Base-by-base conservation (phyloP, 192 early-diverging fungal species). In the Umbelopsis ramanniana region DNA sequence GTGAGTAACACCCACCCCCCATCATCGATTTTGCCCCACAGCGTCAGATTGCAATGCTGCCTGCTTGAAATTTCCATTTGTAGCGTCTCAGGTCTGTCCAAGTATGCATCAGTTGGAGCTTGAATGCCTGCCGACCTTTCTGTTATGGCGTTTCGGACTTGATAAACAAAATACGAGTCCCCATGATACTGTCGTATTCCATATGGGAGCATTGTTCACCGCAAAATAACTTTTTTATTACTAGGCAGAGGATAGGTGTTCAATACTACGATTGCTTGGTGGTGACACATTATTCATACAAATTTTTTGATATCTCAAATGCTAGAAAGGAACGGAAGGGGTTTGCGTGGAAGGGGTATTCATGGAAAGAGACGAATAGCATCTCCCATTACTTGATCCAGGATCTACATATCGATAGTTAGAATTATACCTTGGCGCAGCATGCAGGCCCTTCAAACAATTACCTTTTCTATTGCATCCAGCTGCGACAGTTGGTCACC, bases 311-410 rank as follows among this genome's bases (percentile, higher is more conserved):
- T 29, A 29, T 29, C 29, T 29, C 29, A 29, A 10, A 50, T 50
- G 48, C 17, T 21, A 21, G 9, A 21, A n/a, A 21, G 48, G 19
- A 21, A 21, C 15, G 48, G 48, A 50, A 21, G 0, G 23, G 29
- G 17, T 37, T 14, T 12, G 57, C 19, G 8, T 37, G 57, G 23
- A 57, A 52, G 29, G 12, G 50, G 26, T 17, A 33, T 17, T 67
- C n/a, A 74, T 74, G 69, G 70, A 69, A 74, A 77, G 6, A 72
- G 69, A 53, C 69, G 48, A 17, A 81, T 29, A 17, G 76, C 72
- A 46, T 81, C 73, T 66, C 57, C 55, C 79, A 83, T 77, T 46
- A 83, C 47, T 37, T 43, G 66, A 68, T 83, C 79, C 40, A 83
- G 55, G 71, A 74, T 72, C 80, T 82, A 60, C 12, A 73, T 68